phyloP scores from a whole-genome alignment of 805 yeast species.

The Blastobotrys muscicola region DNA sequence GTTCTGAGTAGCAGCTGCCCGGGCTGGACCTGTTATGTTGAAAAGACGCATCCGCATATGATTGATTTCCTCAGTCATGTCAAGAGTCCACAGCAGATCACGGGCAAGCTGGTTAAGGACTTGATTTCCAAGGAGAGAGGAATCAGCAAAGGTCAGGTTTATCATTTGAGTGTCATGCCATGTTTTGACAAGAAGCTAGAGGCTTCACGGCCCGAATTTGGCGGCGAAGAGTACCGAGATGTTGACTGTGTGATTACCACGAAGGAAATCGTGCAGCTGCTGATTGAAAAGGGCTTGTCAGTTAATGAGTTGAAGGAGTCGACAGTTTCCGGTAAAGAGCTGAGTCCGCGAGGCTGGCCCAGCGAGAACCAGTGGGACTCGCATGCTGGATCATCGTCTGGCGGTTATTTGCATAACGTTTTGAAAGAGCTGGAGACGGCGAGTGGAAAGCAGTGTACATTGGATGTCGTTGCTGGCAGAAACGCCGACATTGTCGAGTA shows the following conservation, averaged over 20 bases:
- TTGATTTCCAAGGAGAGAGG: conserved; percentile 32
- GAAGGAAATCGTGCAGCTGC: conserved; percentile 66
- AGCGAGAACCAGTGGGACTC: conserved; percentile 48
- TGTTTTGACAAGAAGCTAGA: conserved; percentile 95
- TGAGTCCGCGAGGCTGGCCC: conserved; percentile 60
- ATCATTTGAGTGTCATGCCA: conserved; percentile 88
- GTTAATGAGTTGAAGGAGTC: conserved; percentile 19
- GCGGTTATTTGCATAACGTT: conserved; percentile 78
- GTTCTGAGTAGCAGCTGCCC: conserved; percentile 75
- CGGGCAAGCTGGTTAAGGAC: conserved; percentile 67
- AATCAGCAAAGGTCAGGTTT: conserved; percentile 33
- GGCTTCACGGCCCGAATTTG: conserved; percentile 74
- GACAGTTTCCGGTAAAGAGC: not conserved
- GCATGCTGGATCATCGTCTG: conserved; percentile 74
- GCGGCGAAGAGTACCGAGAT: conserved; percentile 35
- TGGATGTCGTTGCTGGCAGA: conserved; percentile 45
- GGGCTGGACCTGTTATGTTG: conserved; percentile 93
- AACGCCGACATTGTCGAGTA: conserved; percentile 71
- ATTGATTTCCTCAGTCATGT: conserved; percentile 61
- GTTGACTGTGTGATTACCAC: conserved; percentile 96
- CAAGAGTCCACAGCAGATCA: conserved; percentile 88
- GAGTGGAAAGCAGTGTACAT: conserved; percentile 24
- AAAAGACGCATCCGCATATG: conserved; percentile 86
- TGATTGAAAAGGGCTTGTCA: conserved; percentile 38
- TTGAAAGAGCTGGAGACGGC: conserved; percentile 30